Conservation (phyloP, 2,329 filamentous ascomycete genomes). For the Macroventuria anomochaeta region DNA sequence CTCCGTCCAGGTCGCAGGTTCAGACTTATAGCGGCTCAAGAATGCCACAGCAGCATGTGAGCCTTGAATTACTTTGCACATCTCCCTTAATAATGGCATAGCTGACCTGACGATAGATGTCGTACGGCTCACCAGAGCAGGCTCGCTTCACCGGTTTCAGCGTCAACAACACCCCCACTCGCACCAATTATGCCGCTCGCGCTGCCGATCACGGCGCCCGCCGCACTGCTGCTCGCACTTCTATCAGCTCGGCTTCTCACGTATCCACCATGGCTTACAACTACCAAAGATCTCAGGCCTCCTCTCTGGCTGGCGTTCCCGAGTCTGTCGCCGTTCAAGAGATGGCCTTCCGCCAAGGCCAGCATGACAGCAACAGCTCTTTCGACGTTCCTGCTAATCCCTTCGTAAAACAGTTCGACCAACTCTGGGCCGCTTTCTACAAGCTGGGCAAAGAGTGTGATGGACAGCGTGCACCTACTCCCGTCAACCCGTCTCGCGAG, state of each 20-base stretch:
- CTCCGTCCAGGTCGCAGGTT: slow-evolving; percentile 5
- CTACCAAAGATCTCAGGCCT: neutral
- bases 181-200: slow-evolving; percentile 1
- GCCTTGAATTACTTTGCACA: neutral
- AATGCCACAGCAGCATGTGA: slow-evolving; percentile 17
- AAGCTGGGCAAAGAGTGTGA: slow-evolving; percentile 25
- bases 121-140: slow-evolving; percentile 3
- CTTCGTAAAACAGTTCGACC: slow-evolving; percentile 24
- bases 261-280: slow-evolving; percentile 5
- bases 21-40: neutral
- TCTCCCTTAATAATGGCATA: neutral
- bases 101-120: slow-evolving; percentile 4
- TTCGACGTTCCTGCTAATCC: slow-evolving; percentile 23
- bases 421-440: slow-evolving; percentile 30
- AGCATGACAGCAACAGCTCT: slow-evolving; percentile 18
- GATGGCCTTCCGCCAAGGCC: slow-evolving; percentile 35
- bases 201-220: neutral
- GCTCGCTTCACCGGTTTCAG: neutral
- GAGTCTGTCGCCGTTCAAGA: slow-evolving; percentile 32
- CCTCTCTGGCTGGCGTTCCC: slow-evolving; percentile 25
- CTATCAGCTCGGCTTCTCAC: slow-evolving; percentile 8
- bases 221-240: slow-evolving; percentile 4
- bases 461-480: slow-evolving; percentile 7
- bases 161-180: neutral
- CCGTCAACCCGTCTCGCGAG: slow-evolving; percentile 8